Evolutionary conservation across 768 basidiomycete genomes (phyloP).

Genomic region (Russula sp.): DNA sequence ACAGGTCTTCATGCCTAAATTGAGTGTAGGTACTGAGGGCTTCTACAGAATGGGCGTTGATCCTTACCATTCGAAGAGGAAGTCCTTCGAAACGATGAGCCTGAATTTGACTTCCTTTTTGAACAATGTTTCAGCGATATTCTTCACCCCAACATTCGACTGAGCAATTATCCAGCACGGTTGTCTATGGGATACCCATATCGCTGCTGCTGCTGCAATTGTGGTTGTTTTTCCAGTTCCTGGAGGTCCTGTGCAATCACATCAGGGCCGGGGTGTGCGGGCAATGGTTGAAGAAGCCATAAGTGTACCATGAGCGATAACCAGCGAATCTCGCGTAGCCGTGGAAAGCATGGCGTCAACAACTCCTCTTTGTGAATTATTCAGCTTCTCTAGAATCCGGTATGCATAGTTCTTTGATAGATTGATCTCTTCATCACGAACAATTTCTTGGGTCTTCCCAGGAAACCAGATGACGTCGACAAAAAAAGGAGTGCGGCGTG

Average conservation of each 20-base stretch:
- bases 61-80: constrained; percentile 27
- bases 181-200: neutral
- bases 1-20: constrained; percentile 47
- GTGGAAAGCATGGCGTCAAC: constrained; percentile 10
- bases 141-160: constrained; percentile 79
- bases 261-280: neutral
- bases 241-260: constrained; percentile 6
- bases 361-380: constrained; percentile 2
- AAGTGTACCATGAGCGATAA: constrained; percentile 13
- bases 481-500: neutral
- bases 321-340: neutral
- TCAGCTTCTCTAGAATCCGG: neutral
- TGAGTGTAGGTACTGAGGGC: too few species aligned
- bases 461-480: constrained; percentile 13
- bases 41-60: neutral
- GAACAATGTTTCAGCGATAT: constrained; percentile 68
- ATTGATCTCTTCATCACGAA: neutral
- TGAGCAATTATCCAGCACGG: constrained; percentile 68
- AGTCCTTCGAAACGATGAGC: constrained; percentile 33
- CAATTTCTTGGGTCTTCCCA: neutral
- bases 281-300: neutral
- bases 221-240: constrained; percentile 21
- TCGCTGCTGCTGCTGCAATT: constrained; percentile 7
- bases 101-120: constrained; percentile 51
- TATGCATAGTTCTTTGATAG: neutral